These are phyloP conservation scores for Skeletonema grethae DNA, from an alignment of 108 stramenopile genomes.

Conservation along the genomic window DNA sequence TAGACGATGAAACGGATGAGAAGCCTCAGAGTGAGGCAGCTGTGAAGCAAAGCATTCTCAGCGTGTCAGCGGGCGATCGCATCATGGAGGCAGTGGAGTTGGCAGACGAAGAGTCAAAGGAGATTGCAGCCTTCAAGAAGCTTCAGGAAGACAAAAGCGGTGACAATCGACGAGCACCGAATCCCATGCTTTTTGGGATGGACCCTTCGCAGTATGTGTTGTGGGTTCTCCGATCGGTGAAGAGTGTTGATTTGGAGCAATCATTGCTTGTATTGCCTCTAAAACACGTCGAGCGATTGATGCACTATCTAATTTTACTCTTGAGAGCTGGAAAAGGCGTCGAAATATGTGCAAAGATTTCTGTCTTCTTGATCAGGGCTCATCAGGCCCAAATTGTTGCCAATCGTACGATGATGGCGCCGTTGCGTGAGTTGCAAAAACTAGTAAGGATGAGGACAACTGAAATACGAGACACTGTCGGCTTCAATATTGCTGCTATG, in stretches of 20 bases:
- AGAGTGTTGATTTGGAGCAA: slow-evolving; percentile 92
- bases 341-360: slow-evolving; percentile 77
- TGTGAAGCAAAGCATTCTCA: slow-evolving; percentile 79
- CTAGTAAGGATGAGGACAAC: slow-evolving; percentile 57
- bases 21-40: slow-evolving; percentile 88
- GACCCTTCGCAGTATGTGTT: slow-evolving; percentile 86
- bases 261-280: slow-evolving; percentile 89
- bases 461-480: slow-evolving; percentile 72
- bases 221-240: slow-evolving; percentile 81
- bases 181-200: slow-evolving; percentile 84
- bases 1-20: slow-evolving; percentile 52
- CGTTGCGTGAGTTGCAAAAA: slow-evolving; percentile 71
- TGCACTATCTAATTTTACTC: slow-evolving; percentile 74
- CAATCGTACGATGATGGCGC: slow-evolving; percentile 60
- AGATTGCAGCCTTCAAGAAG: slow-evolving; percentile 55
- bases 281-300: slow-evolving; percentile 70
- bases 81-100: slow-evolving; percentile 93
- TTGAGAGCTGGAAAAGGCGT: slow-evolving; percentile 70
- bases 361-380: slow-evolving; percentile 74
- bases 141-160: slow-evolving; percentile 40
- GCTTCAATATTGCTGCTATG: slow-evolving; percentile 84
- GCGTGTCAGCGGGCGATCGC: slow-evolving; percentile 90
- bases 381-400: slow-evolving; percentile 72
- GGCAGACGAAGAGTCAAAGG: slow-evolving; percentile 86
- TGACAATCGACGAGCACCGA: slow-evolving; percentile 50